Evolutionary conservation across 176 grass and related monocot species (phyloP), one percentile per base, ranked within the genome.

Genomic region (Coix lacrymajobi): DNA sequence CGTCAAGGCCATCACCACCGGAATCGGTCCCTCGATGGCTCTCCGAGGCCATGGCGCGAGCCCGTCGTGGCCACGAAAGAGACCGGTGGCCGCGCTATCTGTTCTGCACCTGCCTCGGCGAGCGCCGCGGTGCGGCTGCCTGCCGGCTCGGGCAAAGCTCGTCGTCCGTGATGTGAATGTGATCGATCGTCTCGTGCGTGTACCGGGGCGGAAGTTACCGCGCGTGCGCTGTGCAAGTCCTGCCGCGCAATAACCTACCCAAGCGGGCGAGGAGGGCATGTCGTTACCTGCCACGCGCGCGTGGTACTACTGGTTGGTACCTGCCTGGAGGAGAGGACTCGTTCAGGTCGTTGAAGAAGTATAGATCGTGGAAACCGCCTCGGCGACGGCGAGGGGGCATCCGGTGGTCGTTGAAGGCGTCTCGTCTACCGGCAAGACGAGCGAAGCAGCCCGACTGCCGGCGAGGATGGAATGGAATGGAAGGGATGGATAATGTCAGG

Each of bases 321-420:
- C 22, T 58, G 54, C 52, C 52, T 19, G 51, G 17, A 31, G 20
- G 11, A 2, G 69, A 37, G 36, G 87, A 84, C 75, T 46, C 20
- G 38, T 80, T 79, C 75, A 79, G 79, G 81, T 74, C 87, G 43
- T 38, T 15, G 52, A 4, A 15, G 68, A 6, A 13, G 19, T 2
- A 12, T 2, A 12, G 19, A 11, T 26, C 10, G 16, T 31, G 11
- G 34, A 20, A 39, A 67, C 66, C 66, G 80, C 45, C 44, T 37
- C 64, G 33, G 15, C 74, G 61, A 80, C n/a, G n/a, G n/a, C n/a
- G n/a, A n/a, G n/a, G n/a, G 82, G 48, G 62, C 81, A 69, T 39
- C 69, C n/a, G 39, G 70, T 62, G n/a, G 69, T 62, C 62, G 31
- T 62, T 72, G 31, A 37, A 83, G 57, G 19, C 62, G 29, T 17